Base-by-base conservation (phyloP, 2,329 filamentous ascomycete species). In the Chaetomium sp. region DNA sequence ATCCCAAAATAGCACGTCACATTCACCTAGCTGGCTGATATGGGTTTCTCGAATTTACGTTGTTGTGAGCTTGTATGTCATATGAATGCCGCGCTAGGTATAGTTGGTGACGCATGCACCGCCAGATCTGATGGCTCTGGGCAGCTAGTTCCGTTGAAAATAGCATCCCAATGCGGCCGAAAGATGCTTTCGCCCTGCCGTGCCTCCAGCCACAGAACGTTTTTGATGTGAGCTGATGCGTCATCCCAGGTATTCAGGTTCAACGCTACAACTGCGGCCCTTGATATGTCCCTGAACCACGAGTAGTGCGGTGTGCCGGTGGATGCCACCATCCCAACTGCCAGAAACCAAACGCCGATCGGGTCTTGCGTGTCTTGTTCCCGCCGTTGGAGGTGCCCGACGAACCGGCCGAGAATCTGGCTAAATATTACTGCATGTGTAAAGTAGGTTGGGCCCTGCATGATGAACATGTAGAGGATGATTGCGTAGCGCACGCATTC, bases 401-500 rank as follows among this genome's bases (percentile, higher is more conserved):
- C 73, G 16, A 82, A 72, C 23, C 70, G 74, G 2, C 63, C 31
- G 13, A 79, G 67, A 1, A 81, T 73, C 0, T 67, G 72, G 54
- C 76, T 74, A 4, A 76, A 65, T 12, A 84, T 74, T 10, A 74
- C 75, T 0, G 74, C 76, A 65, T 86, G 83, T 1, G 83, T 81
- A 66, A 83, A 86, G 68, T 86, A 86, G 9, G 83, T 84, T 31
- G 83, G 79, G 0, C 83, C 84, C 12, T 86, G 84, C 0, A 82
- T 74, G 49, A 78, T 77, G 21, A 86, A 78, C 79, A 86, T 82
- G 73, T 83, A 85, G 0, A 85, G 76, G 0, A 80, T 71, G 1
- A 79, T 74, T 3, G 78, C 78, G 60, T 79, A 80, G 9, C 82
- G 81, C n/a, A 85, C 60, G 61, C 75, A 80, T 68, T 83, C 79